phyloP scores from a whole-genome alignment of 1,139 yeast genomes.

The Lodderomyces metapsilosis region DNA sequence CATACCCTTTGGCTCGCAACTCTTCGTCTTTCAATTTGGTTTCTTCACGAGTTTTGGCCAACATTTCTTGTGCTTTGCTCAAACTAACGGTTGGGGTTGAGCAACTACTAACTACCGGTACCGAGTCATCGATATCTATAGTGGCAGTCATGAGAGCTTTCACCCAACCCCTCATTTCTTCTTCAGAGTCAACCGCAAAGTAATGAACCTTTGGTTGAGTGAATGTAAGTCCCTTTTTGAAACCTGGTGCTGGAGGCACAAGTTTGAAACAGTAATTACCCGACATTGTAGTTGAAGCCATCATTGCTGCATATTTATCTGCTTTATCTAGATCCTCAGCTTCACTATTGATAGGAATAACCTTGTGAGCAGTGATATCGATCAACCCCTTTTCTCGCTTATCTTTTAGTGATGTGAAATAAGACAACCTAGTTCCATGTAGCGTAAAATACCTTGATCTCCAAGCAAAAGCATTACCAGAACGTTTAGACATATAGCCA shows the following conservation, averaged over 20 bases:
- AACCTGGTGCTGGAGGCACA: conserved; percentile 98
- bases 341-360: conserved; percentile 54
- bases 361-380: conserved; percentile 93
- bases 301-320: conserved; percentile 77
- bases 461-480: conserved; percentile 89
- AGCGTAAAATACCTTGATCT: conserved; percentile 83
- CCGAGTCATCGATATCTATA: conserved; percentile 89
- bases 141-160: conserved; percentile 94
- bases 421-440: conserved; percentile 90
- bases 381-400: conserved; percentile 86
- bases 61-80: conserved; percentile 79
- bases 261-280: conserved; percentile 91
- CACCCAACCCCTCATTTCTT: conserved; percentile 95
- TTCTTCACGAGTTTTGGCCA: conserved; percentile 78
- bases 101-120: conserved; percentile 93
- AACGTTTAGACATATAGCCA: conserved; percentile 94
- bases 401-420: conserved; percentile 79
- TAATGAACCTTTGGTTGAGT: conserved; percentile 95
- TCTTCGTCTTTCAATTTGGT: conserved; percentile 62
- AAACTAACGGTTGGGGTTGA: conserved; percentile 91
- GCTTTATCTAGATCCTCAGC: conserved; percentile 63
- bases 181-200: conserved; percentile 89
- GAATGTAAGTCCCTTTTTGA: conserved; percentile 89
- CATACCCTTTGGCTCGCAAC: conserved; percentile 37
- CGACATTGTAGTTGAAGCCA: conserved; percentile 91